Evolutionary conservation across 1,284 basidiomycete genomes (phyloP), one percentile per base, ranked within the genome.

Genomic region (Dichomitus squalens): DNA sequence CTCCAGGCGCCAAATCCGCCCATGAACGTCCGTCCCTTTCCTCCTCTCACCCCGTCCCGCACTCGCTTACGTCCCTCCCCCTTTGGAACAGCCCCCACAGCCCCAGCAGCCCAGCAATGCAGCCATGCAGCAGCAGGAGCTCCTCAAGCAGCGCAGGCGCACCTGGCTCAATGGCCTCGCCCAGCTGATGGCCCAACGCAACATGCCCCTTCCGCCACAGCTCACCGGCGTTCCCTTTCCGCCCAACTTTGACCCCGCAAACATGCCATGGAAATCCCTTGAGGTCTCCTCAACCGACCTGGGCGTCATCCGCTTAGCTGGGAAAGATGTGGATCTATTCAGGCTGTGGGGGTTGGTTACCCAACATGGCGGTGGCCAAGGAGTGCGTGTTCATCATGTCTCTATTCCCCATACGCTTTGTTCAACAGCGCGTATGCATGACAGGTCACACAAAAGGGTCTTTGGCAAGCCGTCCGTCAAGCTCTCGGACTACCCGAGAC

Each of bases 271-370:
- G 86, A 82, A 83, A 65, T 72, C 74, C 48, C 72, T 92, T 57
- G 88, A 91, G 58, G 75, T 79, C 39, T 80, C 80, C 7, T 67
- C 76, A 18, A 64, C 66, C 27, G 88, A 89, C 59, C 61, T 78
- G 16, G 90, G 89, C 43, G 72, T 78, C 38, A 76, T 92, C 66
- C 82, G 84, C 57, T 68, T 95, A 43, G 85, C 86, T 3, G 91
- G 90, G 20, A 91, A 86, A 71, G 92, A 94, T 68, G 78, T 94
- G 49, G 88, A 88, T 64, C 71, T 95, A 39, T 88, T 90, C 72
- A 86, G 78, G 64, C 73, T 92, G 7, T 92, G 86, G 85, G 76
- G 75, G 11, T 57, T 82, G 39, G 85, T 88, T 38, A 73, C 75
- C 55, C 75, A 81, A 59, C 66, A 73, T 35, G 88, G 90, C 36